Percentiles rank a stretch among this genome's conserved stretches.
Evolutionary conservation across 768 basidiomycete species (phyloP).

Genomic region (Leccinum rimulosum): DNA sequence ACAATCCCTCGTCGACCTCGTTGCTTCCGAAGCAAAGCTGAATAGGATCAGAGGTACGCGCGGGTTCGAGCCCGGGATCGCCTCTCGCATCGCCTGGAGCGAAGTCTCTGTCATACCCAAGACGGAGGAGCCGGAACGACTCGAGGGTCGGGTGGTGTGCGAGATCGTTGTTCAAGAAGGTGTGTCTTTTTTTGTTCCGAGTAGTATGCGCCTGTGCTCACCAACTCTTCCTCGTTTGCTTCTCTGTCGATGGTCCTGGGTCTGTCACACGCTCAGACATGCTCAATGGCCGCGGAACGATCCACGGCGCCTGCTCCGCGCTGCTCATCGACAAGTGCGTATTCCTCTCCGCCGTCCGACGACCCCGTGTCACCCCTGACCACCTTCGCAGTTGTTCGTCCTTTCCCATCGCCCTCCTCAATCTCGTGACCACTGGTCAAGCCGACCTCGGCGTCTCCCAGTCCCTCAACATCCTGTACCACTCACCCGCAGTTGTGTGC

Average conservation of each 20-base stretch:
- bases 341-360: neutral
- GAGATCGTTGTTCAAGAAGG: constrained; percentile 45
- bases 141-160: constrained; percentile 45
- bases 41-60: constrained; percentile 9
- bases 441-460: constrained; percentile 44
- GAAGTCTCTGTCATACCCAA: constrained; percentile 45
- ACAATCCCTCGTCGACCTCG: constrained; percentile 20
- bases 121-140: constrained; percentile 41
- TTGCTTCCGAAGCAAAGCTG: constrained; percentile 10
- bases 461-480: constrained; percentile 51
- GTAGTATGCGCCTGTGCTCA: neutral
- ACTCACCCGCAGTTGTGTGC: constrained; percentile 52
- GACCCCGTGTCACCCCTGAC: neutral
- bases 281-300: constrained; percentile 44
- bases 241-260: too few species aligned
- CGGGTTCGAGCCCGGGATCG: constrained; percentile 24
- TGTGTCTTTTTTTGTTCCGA: constrained; percentile 11
- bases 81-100: constrained; percentile 31
- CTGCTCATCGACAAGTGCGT: constrained; percentile 53
- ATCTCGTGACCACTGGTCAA: constrained; percentile 28
- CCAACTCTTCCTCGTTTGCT: too few species aligned
- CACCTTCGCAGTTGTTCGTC: constrained; percentile 45
- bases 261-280: constrained; percentile 40
- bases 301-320: constrained; percentile 58
- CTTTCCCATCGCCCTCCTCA: constrained; percentile 39